These are phyloP conservation scores for Lentinus tigrinus DNA, from an alignment of 768 basidiomycete species.

Conservation along the genomic window DNA sequence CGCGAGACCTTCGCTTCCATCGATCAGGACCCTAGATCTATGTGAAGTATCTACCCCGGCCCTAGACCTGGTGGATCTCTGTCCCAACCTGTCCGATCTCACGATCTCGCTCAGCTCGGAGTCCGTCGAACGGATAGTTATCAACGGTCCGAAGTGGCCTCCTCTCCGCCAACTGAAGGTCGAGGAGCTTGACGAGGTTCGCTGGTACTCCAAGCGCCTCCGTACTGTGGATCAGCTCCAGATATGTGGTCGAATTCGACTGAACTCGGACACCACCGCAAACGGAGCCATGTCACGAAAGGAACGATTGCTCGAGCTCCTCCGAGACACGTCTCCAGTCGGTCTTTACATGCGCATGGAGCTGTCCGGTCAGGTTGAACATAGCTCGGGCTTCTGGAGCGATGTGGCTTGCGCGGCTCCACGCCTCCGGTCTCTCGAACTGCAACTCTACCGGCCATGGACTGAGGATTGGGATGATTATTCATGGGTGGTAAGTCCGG, in stretches of 20 bases:
- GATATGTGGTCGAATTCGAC: neutral
- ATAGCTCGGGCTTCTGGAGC: neutral
- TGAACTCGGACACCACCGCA: neutral
- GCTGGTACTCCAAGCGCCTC: neutral
- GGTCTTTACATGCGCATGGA: neutral
- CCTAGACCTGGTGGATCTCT: constrained; percentile 1
- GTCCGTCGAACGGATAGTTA: no score
- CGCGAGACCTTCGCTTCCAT: neutral
- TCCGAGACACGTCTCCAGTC: constrained; percentile 3
- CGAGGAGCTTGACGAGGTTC: neutral
- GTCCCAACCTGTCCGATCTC: neutral
- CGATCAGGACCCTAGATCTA: neutral
- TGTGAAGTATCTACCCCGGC: neutral
- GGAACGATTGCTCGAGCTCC: neutral
- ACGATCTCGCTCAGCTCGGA: neutral
- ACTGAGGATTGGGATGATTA: neutral
- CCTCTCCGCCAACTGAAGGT: neutral
- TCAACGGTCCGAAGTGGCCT: neutral
- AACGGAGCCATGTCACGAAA: neutral
- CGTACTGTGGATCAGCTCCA: neutral
- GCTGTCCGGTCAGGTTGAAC: neutral
- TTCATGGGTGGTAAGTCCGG: neutral
- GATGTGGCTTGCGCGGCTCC: neutral
- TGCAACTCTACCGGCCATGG: neutral
- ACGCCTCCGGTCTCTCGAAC: neutral